phyloP scores from a whole-genome alignment of 257 asterid species.

The Cinchona pubescens region DNA sequence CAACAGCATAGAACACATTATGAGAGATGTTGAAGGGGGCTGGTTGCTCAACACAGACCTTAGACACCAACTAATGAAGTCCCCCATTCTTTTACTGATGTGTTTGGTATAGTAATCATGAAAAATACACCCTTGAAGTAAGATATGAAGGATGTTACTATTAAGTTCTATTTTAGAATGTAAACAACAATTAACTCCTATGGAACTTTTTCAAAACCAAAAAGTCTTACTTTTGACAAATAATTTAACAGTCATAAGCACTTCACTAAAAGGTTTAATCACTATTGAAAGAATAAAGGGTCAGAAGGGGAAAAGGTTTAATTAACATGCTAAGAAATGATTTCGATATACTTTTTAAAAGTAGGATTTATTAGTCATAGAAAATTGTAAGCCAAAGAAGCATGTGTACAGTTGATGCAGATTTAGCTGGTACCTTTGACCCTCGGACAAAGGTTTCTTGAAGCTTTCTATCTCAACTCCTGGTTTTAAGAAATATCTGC shows the following conservation, averaged over 20 bases:
- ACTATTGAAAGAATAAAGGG: neutral
- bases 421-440: constrained; percentile 57
- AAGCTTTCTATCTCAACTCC: constrained; percentile 57
- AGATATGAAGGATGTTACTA: neutral
- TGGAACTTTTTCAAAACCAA: neutral
- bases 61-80: neutral
- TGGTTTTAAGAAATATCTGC: constrained; percentile 74
- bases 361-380: neutral
- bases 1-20: no score
- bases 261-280: neutral
- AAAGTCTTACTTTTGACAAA: neutral
- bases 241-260: neutral
- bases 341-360: no score
- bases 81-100: neutral
- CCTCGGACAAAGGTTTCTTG: constrained; percentile 54
- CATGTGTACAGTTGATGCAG: neutral
- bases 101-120: neutral
- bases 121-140: neutral
- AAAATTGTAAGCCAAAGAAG: neutral
- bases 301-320: neutral
- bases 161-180: neutral
- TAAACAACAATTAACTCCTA: neutral
- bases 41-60: neutral
- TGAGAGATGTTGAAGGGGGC: no score
- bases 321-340: neutral